A percentile compares a stretch with the other conserved stretches of the same genome.
These are phyloP conservation scores for Oryza meridionalis DNA, from an alignment of 176 grass and related monocot species.

Conservation along the genomic window DNA sequence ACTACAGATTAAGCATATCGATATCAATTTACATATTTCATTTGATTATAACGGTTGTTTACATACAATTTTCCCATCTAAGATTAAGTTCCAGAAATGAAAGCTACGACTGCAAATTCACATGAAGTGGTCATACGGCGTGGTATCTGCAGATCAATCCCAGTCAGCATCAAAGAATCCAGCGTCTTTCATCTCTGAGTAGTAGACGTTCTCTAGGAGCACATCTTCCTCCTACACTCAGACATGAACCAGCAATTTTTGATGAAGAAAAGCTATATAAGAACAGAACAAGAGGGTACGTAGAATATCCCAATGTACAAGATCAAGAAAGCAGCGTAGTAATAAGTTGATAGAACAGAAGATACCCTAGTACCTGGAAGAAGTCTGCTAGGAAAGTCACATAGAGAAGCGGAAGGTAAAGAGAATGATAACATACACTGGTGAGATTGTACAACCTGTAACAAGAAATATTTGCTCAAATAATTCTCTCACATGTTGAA, in stretches of 20 bases:
- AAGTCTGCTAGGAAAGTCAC: constrained; percentile 94
- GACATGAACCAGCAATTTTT: constrained; percentile 25
- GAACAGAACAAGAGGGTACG: constrained; percentile 35
- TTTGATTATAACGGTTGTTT: constrained; percentile 43
- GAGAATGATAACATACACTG: constrained; percentile 82
- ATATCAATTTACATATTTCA: constrained; percentile 56
- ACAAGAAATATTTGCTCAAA: constrained; percentile 13
- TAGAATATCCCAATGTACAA: background rate
- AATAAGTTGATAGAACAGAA: constrained; percentile 19
- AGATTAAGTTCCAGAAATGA: constrained; percentile 10
- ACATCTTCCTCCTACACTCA: constrained; percentile 86
- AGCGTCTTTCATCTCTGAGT: constrained; percentile 99
- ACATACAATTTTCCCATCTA: constrained; percentile 49
- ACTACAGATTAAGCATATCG: background rate
- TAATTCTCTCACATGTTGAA: constrained; percentile 33
- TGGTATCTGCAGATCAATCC: constrained; percentile 57
- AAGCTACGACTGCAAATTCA: constrained; percentile 34
- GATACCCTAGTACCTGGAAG: constrained; percentile 90
- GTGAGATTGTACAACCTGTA: constrained; percentile 91
- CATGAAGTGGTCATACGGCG: constrained; percentile 34
- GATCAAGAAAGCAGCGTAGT: background rate
- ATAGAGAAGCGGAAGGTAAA: constrained; percentile 96
- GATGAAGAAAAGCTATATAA: constrained; percentile 17
- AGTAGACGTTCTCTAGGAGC: constrained; percentile 94
- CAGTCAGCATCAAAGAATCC: constrained; percentile 99